Conservation (phyloP, 83 land plant genomes). For the Diphasiastrum complanatum region DNA sequence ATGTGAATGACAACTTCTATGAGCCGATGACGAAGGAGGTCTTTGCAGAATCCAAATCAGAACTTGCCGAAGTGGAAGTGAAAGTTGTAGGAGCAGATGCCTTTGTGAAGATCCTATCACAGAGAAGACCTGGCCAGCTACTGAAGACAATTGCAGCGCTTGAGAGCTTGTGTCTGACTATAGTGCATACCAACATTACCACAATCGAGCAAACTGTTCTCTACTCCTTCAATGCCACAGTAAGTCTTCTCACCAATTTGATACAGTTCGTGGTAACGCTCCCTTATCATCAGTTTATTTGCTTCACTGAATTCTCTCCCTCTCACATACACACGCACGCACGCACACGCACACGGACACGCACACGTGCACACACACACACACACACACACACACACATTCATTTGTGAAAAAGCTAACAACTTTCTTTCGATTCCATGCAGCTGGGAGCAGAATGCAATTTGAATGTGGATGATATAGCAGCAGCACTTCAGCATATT, state of each 20-base stretch:
- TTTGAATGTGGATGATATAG: background rate
- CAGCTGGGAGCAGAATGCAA: background rate
- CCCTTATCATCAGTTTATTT: too few relatives aligned
- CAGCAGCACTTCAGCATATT: background rate
- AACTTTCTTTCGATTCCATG: background rate
- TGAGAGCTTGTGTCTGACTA: slow-evolving; percentile 8
- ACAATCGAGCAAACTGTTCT: slow-evolving; percentile 21
- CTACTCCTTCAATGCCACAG: slow-evolving; percentile 15
- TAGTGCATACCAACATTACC: slow-evolving; percentile 18
- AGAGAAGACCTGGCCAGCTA: slow-evolving; percentile 20
- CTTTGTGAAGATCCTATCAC: slow-evolving; percentile 12
- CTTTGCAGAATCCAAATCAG: slow-evolving; percentile 15
- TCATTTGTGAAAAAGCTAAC: background rate
- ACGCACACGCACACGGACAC: too few relatives aligned
- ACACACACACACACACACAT: too few relatives aligned
- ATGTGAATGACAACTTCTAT: background rate
- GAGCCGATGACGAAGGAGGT: background rate
- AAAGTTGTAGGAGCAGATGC: slow-evolving; percentile 18
- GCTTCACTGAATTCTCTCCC: too few relatives aligned
- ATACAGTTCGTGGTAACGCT: background rate
- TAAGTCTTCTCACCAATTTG: background rate
- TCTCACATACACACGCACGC: too few relatives aligned
- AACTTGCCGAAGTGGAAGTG: slow-evolving; percentile 19
- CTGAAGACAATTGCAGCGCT: slow-evolving; percentile 16
- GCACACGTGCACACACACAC: too few relatives aligned